Conservation (phyloP, 805 yeast species). For the Dipodascopsis tothii region DNA sequence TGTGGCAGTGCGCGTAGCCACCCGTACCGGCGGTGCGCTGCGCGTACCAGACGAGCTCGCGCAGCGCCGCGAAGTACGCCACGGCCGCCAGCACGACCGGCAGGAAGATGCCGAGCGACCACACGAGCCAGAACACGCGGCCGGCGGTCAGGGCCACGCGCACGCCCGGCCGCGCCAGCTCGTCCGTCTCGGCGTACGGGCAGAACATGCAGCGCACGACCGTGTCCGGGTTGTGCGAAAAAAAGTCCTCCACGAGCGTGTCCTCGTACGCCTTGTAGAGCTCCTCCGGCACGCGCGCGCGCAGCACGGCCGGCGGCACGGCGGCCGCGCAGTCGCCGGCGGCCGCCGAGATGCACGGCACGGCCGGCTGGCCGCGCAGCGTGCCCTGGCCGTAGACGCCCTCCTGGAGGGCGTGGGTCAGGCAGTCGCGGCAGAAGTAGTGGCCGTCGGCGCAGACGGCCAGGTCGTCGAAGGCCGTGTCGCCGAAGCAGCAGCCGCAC, state of each 20-base stretch:
- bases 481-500: conserved; percentile 23
- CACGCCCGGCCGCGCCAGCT: neutral
- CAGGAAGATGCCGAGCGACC: neutral
- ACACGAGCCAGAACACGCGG: neutral
- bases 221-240: conserved; percentile 8
- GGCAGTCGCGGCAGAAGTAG: conserved; percentile 20
- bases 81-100: neutral
- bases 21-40: no score
- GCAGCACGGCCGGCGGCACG: conserved; percentile 10
- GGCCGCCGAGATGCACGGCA: conserved; percentile 17
- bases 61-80: no score
- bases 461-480: conserved; percentile 21
- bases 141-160: neutral
- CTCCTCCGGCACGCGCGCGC: conserved; percentile 6
- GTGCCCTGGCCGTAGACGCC: conserved; percentile 21
- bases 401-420: conserved; percentile 10
- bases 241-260: conserved; percentile 12
- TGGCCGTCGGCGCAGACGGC: conserved; percentile 19
- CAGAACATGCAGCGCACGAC: conserved; percentile 20
- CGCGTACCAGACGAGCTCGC: no score
- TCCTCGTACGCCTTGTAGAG: conserved; percentile 14
- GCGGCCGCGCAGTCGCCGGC: conserved; percentile 9
- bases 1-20: no score
- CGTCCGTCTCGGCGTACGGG: conserved; percentile 12
- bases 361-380: conserved; percentile 15